phyloP scores from a whole-genome alignment of 2,329 filamentous ascomycete species.

The Dothideomycetidae sp. region DNA sequence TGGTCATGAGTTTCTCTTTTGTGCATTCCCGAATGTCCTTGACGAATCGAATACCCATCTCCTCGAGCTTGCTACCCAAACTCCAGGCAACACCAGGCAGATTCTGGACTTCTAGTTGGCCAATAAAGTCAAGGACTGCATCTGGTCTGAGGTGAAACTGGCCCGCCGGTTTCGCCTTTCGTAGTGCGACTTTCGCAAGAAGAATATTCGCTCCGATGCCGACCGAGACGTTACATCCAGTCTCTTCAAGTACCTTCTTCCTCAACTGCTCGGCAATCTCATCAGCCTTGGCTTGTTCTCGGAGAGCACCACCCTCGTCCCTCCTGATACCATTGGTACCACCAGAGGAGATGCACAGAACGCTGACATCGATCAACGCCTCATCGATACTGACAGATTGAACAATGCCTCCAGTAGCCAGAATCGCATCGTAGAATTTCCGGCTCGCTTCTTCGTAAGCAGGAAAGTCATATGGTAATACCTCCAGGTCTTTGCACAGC shows the following conservation, averaged over 20 bases:
- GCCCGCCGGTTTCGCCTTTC: slow-evolving; percentile 86
- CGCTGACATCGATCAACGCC: slow-evolving; percentile 72
- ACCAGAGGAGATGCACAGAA: slow-evolving; percentile 48
- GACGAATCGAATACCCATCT: slow-evolving; percentile 67
- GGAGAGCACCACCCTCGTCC: slow-evolving; percentile 54
- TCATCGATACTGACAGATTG: slow-evolving; percentile 98
- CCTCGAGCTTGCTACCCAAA: slow-evolving; percentile 74
- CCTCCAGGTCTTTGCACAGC: slow-evolving; percentile 69
- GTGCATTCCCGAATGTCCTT: slow-evolving; percentile 66
- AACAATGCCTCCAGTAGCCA: slow-evolving; percentile 65
- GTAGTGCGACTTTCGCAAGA: slow-evolving; percentile 76
- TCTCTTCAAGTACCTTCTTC: slow-evolving; percentile 54
- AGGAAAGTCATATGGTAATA: slow-evolving; percentile 90
- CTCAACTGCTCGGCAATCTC: slow-evolving; percentile 55
- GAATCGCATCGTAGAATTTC: slow-evolving; percentile 72
- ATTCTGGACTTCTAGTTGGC: slow-evolving; percentile 60
- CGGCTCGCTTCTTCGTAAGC: slow-evolving; percentile 86
- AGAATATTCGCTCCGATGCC: slow-evolving; percentile 86
- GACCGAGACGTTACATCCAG: slow-evolving; percentile 77
- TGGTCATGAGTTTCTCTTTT: slow-evolving; percentile 57
- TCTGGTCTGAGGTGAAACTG: slow-evolving; percentile 81
- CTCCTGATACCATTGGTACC: slow-evolving; percentile 51
- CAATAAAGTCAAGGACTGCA: slow-evolving; percentile 61
- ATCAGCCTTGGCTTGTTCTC: slow-evolving; percentile 67
- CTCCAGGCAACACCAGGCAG: slow-evolving; percentile 88